A percentile compares a stretch with the other conserved stretches of the same genome.
phyloP scores from a whole-genome alignment of 768 basidiomycete genomes.

The Hydnum rufescens region DNA sequence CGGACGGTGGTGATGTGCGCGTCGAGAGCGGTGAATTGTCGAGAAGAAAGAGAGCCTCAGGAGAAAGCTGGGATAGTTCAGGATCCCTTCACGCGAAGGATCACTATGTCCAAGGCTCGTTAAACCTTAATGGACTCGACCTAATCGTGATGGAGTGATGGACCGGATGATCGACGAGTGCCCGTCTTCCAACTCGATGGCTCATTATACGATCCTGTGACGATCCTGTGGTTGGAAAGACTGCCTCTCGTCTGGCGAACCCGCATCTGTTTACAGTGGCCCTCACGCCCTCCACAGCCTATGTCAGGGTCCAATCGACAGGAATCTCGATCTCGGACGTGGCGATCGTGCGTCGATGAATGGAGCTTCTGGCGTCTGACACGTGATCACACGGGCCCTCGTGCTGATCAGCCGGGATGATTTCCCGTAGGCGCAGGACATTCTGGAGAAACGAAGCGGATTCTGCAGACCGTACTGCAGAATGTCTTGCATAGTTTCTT shows the following conservation, averaged over 20 bases:
- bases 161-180: slow-evolving; percentile 95
- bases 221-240: slow-evolving; percentile 65
- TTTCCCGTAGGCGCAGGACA: slow-evolving; percentile 73
- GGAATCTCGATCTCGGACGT: slow-evolving; percentile 41
- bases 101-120: slow-evolving; percentile 64
- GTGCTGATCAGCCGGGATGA: slow-evolving; percentile 85
- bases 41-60: slow-evolving; percentile 95
- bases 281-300: slow-evolving; percentile 39
- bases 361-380: slow-evolving; percentile 92
- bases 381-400: slow-evolving; percentile 91
- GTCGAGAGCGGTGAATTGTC: slow-evolving; percentile 91
- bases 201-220: slow-evolving; percentile 84
- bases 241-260: slow-evolving; percentile 73
- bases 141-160: slow-evolving; percentile 82
- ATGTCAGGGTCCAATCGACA: slow-evolving; percentile 20
- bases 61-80: slow-evolving; percentile 50
- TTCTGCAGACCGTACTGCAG: slow-evolving; percentile 78
- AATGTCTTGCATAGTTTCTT: slow-evolving; percentile 58
- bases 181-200: slow-evolving; percentile 94
- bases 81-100: slow-evolving; percentile 50
- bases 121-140: slow-evolving; percentile 45
- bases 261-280: slow-evolving; percentile 92
- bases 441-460: slow-evolving; percentile 81
- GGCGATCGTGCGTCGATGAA: slow-evolving; percentile 75
- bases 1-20: slow-evolving; percentile 89